phyloP scores from a whole-genome alignment of 2,329 filamentous ascomycete genomes.

The Phialophora expanda region DNA sequence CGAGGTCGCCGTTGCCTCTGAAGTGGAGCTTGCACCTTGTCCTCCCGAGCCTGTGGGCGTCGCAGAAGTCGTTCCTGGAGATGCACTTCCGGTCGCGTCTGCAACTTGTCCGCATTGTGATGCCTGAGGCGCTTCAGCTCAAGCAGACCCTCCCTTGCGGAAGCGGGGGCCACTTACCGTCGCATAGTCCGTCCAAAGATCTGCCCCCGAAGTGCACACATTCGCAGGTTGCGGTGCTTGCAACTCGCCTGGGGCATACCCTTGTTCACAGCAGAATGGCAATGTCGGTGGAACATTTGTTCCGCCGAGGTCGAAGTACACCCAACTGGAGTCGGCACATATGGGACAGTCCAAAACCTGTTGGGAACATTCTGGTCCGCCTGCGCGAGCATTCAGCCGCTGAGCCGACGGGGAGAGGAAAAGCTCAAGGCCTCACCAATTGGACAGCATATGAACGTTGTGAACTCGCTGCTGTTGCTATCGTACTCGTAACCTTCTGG shows the following conservation, averaged over 20 bases:
- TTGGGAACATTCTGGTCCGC: slow-evolving; percentile 2
- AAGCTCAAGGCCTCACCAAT: background rate
- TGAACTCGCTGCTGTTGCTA: slow-evolving; percentile 8
- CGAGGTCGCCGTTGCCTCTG: background rate
- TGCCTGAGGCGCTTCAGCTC: background rate
- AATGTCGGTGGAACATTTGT: slow-evolving; percentile 10
- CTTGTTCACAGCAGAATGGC: slow-evolving; percentile 16
- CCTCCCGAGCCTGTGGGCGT: background rate
- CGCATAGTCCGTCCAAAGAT: slow-evolving; percentile 5
- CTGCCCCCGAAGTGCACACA: slow-evolving; percentile 15
- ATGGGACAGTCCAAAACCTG: slow-evolving; percentile 10
- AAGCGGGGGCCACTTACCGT: background rate
- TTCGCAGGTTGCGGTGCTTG: slow-evolving; percentile 10
- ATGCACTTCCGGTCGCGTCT: background rate
- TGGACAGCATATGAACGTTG: slow-evolving; percentile 11
- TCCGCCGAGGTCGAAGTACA: slow-evolving; percentile 8
- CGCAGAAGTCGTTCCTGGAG: background rate
- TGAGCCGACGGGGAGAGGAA: background rate
- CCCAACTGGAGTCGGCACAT: slow-evolving; percentile 8
- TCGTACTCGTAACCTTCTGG: slow-evolving; percentile 10
- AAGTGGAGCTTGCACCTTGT: background rate
- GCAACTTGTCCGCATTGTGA: slow-evolving; percentile 5
- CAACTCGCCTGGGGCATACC: background rate
- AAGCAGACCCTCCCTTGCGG: background rate
- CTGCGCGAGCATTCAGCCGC: background rate